Evolutionary conservation across 1,284 basidiomycete genomes (phyloP).

Genomic region (Coniferiporia sulphurascens): DNA sequence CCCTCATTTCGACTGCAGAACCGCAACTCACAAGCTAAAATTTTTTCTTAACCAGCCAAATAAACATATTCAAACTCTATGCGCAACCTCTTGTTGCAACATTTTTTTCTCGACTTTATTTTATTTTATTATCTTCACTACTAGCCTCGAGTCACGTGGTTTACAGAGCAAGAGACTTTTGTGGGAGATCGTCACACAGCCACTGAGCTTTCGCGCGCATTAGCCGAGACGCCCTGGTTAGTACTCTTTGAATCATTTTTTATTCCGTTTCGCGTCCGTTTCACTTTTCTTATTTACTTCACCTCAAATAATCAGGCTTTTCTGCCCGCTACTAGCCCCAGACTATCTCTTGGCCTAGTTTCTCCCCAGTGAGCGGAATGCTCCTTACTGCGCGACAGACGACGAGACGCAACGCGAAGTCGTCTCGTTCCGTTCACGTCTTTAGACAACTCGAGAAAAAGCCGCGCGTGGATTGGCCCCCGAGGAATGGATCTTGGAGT

Average conservation of each 20-base stretch:
- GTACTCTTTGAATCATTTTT: background rate
- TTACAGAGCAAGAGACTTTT: background rate
- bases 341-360: background rate
- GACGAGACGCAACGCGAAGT: background rate
- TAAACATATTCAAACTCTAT: too few species aligned
- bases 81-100: too few species aligned
- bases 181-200: background rate
- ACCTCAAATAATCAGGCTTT: too few species aligned
- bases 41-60: too few species aligned
- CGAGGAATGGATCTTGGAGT: background rate
- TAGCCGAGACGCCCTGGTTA: background rate
- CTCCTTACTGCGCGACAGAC: conserved; percentile 4
- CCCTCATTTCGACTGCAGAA: background rate
- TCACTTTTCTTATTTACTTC: background rate
- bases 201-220: background rate
- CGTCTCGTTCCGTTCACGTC: background rate
- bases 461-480: background rate
- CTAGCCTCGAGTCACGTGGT: background rate
- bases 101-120: background rate
- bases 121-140: background rate
- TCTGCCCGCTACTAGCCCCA: too few species aligned
- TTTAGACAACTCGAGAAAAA: conserved; percentile 9
- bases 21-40: background rate
- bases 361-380: background rate
- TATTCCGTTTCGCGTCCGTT: background rate